Conservation (phyloP, 306 rosid genomes). For the Prunus fruticosa region DNA sequence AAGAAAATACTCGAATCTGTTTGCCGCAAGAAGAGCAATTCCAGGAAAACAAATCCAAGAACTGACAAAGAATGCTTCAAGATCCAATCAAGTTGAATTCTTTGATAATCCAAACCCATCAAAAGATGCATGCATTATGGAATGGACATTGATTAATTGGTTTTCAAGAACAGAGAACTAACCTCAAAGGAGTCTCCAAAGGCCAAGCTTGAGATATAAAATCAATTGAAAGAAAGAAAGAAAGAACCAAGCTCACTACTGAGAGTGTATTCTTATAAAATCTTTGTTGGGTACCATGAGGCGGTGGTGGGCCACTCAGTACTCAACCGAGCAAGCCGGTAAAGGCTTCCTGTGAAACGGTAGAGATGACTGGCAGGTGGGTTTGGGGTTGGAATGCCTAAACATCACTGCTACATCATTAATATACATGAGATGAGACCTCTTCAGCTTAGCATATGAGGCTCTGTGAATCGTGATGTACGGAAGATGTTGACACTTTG, state of each 20-base stretch:
- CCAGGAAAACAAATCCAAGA: neutral
- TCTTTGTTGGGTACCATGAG: conserved; percentile 5
- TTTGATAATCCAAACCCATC: neutral
- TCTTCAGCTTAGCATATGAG: neutral
- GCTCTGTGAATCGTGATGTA: neutral
- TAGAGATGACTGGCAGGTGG: conserved; percentile 7
- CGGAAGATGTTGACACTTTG: conserved; percentile 4
- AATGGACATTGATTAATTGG: neutral
- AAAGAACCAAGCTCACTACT: neutral
- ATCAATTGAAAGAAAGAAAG: neutral
- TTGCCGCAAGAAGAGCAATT: neutral
- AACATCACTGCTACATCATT: neutral
- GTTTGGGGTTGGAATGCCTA: neutral
- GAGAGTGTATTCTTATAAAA: neutral
- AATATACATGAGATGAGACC: neutral
- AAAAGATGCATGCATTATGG: conserved; percentile 10
- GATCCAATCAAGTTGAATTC: conserved; percentile 3
- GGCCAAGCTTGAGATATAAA: neutral
- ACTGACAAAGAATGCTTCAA: neutral
- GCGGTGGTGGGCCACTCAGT: conserved; percentile 13
- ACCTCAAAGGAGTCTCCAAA: conserved; percentile 9
- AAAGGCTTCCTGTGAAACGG: too few species aligned
- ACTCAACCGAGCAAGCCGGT: conserved; percentile 6
- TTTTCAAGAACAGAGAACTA: conserved; percentile 1
- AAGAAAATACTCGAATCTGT: neutral